Evolutionary conservation across 805 yeast species (phyloP).

Genomic region (Monosporozyma servazzii): DNA sequence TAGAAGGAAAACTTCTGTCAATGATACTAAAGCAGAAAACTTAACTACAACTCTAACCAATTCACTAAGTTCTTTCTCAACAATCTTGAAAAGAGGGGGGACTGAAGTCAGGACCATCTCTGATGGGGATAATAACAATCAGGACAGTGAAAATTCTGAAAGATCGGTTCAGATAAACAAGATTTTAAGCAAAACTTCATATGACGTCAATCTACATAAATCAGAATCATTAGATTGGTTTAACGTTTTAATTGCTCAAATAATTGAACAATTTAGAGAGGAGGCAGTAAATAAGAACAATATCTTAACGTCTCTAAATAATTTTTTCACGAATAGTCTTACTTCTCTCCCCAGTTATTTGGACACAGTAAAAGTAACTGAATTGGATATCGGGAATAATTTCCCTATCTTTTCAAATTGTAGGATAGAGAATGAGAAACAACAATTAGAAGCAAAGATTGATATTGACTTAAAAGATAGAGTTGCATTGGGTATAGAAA

Average conservation of each 20-base stretch:
- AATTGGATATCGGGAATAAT: constrained; percentile 85
- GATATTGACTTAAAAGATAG: constrained; percentile 88
- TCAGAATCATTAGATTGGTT: constrained; percentile 96
- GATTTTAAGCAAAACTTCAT: constrained; percentile 83
- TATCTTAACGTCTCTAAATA: constrained; percentile 69
- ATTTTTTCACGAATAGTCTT: constrained; percentile 41
- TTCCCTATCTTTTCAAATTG: constrained; percentile 94
- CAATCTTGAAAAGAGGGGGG: constrained; percentile 27
- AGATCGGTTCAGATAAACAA: constrained; percentile 28
- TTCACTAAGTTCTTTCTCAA: background rate
- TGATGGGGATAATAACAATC: constrained; percentile 7
- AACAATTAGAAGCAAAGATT: constrained; percentile 68
- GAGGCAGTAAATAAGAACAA: constrained; percentile 84
- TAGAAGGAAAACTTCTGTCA: background rate
- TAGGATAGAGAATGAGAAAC: constrained; percentile 51
- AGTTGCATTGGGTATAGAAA: constrained; percentile 75
- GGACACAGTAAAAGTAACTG: constrained; percentile 70
- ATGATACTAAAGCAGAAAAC: background rate
- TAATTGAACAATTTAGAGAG: constrained; percentile 74
- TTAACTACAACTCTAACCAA: background rate
- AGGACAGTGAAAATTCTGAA: constrained; percentile 18
- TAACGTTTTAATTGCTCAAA: constrained; percentile 86
- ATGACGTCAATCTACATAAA: constrained; percentile 77
- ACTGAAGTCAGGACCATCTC: constrained; percentile 5
- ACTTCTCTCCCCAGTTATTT: constrained; percentile 63